Conservation (phyloP, 2,329 filamentous ascomycete species). For the Talaromyces sp. region DNA sequence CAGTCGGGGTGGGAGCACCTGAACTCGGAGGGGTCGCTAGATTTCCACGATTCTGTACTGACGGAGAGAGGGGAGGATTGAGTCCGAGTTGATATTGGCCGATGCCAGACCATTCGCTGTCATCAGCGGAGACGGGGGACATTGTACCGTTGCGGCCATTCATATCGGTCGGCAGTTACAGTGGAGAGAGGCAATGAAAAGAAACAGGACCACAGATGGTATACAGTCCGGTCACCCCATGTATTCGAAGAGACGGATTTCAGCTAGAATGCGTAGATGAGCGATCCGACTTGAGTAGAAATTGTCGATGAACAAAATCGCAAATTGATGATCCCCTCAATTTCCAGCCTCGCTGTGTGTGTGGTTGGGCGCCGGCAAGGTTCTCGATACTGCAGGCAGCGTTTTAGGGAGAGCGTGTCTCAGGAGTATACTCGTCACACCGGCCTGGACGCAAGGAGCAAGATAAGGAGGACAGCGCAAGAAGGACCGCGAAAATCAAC, state of each 20-base stretch:
- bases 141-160: slow-evolving; percentile 71
- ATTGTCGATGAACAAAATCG: not conserved
- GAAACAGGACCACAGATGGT: not conserved
- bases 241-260: slow-evolving; percentile 2
- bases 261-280: not conserved
- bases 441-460: not conserved
- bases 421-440: slow-evolving; percentile 2
- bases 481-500: not conserved
- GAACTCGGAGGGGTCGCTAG: slow-evolving; percentile 69
- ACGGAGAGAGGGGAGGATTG: slow-evolving; percentile 42
- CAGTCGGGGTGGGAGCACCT: slow-evolving; percentile 48
- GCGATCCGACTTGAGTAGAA: not conserved
- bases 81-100: slow-evolving; percentile 60
- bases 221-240: slow-evolving; percentile 9
- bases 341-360: slow-evolving; percentile 1
- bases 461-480: not conserved
- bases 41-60: slow-evolving; percentile 49
- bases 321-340: not conserved
- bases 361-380: slow-evolving; percentile 4
- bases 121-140: slow-evolving; percentile 76
- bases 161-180: slow-evolving; percentile 45
- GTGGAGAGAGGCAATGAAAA: not conserved
- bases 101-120: slow-evolving; percentile 75
- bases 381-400: slow-evolving; percentile 3
- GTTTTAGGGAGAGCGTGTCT: not conserved